These are phyloP conservation scores for Quercus aquifolioides DNA, from an alignment of 306 rosid genomes.

Conservation along the genomic window DNA sequence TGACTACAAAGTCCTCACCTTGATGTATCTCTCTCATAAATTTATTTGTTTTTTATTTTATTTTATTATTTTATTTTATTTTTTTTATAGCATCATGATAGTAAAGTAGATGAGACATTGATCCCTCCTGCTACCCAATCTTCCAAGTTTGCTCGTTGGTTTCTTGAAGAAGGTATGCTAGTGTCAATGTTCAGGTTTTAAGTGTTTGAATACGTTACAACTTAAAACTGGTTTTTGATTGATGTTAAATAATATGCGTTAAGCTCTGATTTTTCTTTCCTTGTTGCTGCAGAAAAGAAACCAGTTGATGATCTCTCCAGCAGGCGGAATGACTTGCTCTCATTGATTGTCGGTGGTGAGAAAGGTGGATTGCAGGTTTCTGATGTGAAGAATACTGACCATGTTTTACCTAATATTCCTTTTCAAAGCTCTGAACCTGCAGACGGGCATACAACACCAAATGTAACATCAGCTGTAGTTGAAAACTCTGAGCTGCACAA, in stretches of 20 bases:
- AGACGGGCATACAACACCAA: slow-evolving; percentile 33
- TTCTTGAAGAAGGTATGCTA: slow-evolving; percentile 77
- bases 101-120: slow-evolving; percentile 51
- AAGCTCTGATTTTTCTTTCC: slow-evolving; percentile 1
- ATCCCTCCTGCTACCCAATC: slow-evolving; percentile 57
- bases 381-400: slow-evolving; percentile 35
- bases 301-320: slow-evolving; percentile 45
- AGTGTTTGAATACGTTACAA: slow-evolving; percentile 16
- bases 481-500: slow-evolving; percentile 45
- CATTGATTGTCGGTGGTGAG: slow-evolving; percentile 77
- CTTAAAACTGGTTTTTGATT: slow-evolving; percentile 7
- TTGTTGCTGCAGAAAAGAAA: slow-evolving; percentile 60
- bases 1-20: not conserved
- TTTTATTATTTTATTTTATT: no score
- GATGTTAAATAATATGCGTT: slow-evolving; percentile 12
- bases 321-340: slow-evolving; percentile 71
- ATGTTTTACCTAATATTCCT: slow-evolving; percentile 36
- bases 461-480: slow-evolving; percentile 28
- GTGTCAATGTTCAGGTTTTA: slow-evolving; percentile 9
- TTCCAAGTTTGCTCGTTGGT: slow-evolving; percentile 92
- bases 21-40: slow-evolving; percentile 20
- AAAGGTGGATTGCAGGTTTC: slow-evolving; percentile 46
- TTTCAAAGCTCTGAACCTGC: slow-evolving; percentile 44
- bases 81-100: slow-evolving; percentile 40
- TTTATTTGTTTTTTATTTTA: slow-evolving; percentile 14